Conservation (phyloP, 2,329 filamentous ascomycete genomes). For the Aschersonia sp. region DNA sequence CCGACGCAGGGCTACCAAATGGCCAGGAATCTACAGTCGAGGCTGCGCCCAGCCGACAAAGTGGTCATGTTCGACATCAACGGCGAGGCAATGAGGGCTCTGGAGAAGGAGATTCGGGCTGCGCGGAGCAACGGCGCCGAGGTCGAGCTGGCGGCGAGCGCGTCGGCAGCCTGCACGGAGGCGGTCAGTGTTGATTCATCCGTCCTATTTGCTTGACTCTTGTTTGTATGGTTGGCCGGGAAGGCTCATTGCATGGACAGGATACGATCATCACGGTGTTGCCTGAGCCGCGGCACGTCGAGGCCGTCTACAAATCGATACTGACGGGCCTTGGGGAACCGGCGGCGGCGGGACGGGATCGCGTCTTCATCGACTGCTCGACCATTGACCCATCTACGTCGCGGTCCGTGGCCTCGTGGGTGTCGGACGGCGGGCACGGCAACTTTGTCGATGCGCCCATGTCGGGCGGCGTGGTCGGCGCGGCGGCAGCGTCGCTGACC, state of each 20-base stretch:
- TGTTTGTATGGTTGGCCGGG: no score
- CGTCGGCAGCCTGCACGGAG: conserved; percentile 32
- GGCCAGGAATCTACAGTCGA: conserved; percentile 46
- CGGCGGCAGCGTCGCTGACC: conserved; percentile 71
- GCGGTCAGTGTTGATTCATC: conserved; percentile 27
- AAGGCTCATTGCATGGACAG: conserved; percentile 26
- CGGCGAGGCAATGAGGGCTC: conserved; percentile 26
- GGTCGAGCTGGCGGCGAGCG: conserved; percentile 28
- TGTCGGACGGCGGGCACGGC: conserved; percentile 50
- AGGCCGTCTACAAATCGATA: conserved; percentile 66
- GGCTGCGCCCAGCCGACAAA: conserved; percentile 34
- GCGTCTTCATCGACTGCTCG: conserved; percentile 89
- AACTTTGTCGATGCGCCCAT: conserved; percentile 90
- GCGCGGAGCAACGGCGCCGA: conserved; percentile 25
- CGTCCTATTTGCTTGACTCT: no score
- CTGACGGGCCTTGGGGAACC: conserved; percentile 36
- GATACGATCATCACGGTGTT: conserved; percentile 79
- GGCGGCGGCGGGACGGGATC: conserved; percentile 35
- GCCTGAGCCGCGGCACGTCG: conserved; percentile 79
- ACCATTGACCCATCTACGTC: conserved; percentile 90
- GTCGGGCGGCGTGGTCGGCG: conserved; percentile 91
- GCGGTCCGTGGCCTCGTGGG: conserved; percentile 56
- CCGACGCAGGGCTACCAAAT: conserved; percentile 41
- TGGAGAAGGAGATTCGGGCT: conserved; percentile 32
- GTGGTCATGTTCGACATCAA: conserved; percentile 45